Evolutionary conservation across 441 rosid genomes (phyloP).

Genomic region (Euphorbia corollata): DNA sequence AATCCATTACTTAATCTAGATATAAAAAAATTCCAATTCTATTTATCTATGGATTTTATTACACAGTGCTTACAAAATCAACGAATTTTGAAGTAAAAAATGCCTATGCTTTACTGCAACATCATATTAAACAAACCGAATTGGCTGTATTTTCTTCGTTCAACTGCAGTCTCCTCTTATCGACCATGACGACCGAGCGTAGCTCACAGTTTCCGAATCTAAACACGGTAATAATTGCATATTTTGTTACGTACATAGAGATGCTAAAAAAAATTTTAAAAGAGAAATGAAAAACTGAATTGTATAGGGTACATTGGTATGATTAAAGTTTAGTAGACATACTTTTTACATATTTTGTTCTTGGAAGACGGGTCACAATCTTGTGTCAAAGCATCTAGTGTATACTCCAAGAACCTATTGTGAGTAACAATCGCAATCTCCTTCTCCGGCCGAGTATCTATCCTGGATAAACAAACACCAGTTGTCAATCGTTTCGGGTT

Average conservation of each 20-base stretch:
- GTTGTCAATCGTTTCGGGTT: background rate
- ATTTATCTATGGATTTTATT: no score
- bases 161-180: conserved; percentile 20
- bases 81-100: no score
- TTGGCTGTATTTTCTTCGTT: background rate
- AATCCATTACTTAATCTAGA: no score
- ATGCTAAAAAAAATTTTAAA: background rate
- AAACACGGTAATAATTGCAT: background rate
- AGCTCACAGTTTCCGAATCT: conserved; percentile 69
- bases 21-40: no score
- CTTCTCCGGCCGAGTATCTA: conserved; percentile 54
- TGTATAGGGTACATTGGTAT: background rate
- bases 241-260: background rate
- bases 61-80: no score
- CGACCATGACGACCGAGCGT: conserved; percentile 38
- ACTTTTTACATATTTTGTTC: conserved; percentile 30
- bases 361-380: conserved; percentile 17
- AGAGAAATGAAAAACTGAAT: background rate
- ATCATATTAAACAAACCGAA: background rate
- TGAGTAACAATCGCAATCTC: conserved; percentile 76
- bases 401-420: conserved; percentile 57
- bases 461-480: conserved; percentile 28
- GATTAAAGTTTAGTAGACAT: background rate
- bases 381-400: conserved; percentile 34
- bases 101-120: no score